A percentile compares a stretch with the other conserved stretches of the same genome.
phyloP scores from a whole-genome alignment of 2,329 filamentous ascomycete genomes.

The Cryphonectria nitschkei region DNA sequence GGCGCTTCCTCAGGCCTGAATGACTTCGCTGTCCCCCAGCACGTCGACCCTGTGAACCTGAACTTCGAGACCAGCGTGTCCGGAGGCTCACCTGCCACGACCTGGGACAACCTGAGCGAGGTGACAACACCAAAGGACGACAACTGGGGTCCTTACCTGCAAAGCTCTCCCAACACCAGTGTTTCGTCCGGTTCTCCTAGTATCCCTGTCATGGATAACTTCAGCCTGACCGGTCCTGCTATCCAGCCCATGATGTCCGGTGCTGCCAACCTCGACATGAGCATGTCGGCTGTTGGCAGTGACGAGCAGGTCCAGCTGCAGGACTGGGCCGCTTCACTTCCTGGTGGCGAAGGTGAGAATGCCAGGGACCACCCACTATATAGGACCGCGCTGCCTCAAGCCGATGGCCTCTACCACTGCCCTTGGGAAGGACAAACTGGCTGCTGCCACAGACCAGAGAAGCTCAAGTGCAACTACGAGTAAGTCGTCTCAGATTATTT shows the following conservation, averaged over 20 bases:
- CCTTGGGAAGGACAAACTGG: constrained; percentile 73
- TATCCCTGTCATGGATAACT: constrained; percentile 26
- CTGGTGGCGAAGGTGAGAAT: constrained; percentile 58
- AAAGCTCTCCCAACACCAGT: constrained; percentile 47
- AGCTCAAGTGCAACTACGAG: constrained; percentile 99
- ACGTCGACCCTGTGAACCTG: constrained; percentile 61
- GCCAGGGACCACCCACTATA: constrained; percentile 72
- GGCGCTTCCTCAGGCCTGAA: constrained; percentile 49
- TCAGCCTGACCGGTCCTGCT: constrained; percentile 22
- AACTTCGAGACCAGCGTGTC: constrained; percentile 54
- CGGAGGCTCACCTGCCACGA: constrained; percentile 54
- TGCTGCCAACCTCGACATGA: constrained; percentile 44
- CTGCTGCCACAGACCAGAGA: constrained; percentile 90
- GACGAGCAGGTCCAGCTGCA: constrained; percentile 45
- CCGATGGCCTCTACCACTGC: constrained; percentile 90
- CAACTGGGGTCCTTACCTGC: constrained; percentile 47
- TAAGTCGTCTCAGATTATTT: constrained; percentile 54
- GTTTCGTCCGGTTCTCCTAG: constrained; percentile 30
- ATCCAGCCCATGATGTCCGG: constrained; percentile 42
- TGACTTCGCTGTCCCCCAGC: constrained; percentile 50
- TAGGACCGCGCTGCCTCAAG: constrained; percentile 63
- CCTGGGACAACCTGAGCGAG: constrained; percentile 59
- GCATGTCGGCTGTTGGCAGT: constrained; percentile 38
- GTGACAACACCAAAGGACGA: constrained; percentile 57
- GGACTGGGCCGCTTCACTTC: constrained; percentile 50